Evolutionary conservation across 768 basidiomycete species (phyloP).

Genomic region (Aureoboletus auriporus): DNA sequence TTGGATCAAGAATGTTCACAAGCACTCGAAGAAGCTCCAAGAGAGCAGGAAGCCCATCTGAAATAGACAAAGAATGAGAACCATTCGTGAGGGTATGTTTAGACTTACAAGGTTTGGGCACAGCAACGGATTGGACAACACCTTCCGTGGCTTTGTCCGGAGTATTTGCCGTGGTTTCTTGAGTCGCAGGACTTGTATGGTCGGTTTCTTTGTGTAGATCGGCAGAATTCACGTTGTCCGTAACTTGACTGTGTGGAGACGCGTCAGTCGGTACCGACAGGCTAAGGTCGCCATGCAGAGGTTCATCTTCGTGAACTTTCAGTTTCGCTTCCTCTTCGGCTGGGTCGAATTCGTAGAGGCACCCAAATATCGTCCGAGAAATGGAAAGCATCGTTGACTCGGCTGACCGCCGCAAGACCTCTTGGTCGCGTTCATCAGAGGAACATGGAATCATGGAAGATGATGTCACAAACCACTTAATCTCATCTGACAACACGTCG

Average conservation of each 20-base stretch:
- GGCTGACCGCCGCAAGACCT: constrained; percentile 81
- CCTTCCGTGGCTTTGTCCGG: constrained; percentile 16
- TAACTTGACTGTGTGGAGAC: constrained; percentile 17
- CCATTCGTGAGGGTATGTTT: not conserved
- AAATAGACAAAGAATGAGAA: not conserved
- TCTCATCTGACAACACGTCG: constrained; percentile 95
- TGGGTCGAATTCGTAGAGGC: constrained; percentile 66
- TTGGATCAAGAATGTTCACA: constrained; percentile 92
- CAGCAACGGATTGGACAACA: constrained; percentile 30
- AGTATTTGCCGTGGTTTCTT: not conserved
- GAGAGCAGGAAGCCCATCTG: constrained; percentile 89
- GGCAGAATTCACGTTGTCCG: constrained; percentile 11
- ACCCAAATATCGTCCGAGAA: constrained; percentile 75
- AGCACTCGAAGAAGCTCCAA: constrained; percentile 91
- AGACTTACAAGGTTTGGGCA: constrained; percentile 22
- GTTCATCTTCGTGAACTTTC: constrained; percentile 44
- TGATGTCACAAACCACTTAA: constrained; percentile 69
- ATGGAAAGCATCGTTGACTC: constrained; percentile 88
- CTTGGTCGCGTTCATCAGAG: constrained; percentile 38
- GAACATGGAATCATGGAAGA: constrained; percentile 3
- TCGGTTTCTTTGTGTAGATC: constrained; percentile 6
- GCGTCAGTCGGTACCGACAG: constrained; percentile 51
- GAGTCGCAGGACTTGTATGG: not conserved
- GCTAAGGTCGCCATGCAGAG: constrained; percentile 52
- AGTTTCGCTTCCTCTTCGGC: constrained; percentile 66